These are phyloP conservation scores for Phialocephala subalpina DNA, from an alignment of 2,329 filamentous ascomycete genomes.

Conservation along the genomic window DNA sequence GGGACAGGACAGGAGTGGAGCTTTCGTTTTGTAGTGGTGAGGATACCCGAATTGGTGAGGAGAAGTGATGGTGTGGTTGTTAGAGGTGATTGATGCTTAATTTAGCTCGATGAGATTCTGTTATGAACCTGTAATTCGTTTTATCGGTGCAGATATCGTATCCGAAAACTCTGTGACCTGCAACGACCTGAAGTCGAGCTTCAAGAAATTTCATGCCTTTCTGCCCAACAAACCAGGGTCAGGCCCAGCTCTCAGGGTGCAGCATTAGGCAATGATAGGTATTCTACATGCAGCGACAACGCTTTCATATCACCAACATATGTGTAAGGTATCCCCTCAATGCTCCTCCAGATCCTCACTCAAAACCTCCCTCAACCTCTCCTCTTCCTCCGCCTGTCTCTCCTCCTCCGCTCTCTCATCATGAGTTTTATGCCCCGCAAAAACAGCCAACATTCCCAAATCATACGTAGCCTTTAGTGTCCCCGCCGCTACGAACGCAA, in stretches of 20 bases:
- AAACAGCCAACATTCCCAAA: conserved; percentile 61
- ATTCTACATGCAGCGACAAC: background rate
- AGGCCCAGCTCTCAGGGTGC: background rate
- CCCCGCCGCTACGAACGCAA: conserved; percentile 70
- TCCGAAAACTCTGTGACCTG: background rate
- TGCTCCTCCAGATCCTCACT: conserved; percentile 28
- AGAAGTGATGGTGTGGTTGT: background rate
- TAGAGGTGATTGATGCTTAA: background rate
- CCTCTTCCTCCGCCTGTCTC: conserved; percentile 31
- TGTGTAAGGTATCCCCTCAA: conserved; percentile 1
- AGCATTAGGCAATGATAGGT: background rate
- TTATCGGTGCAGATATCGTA: background rate
- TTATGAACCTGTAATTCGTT: background rate
- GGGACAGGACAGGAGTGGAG: no score
- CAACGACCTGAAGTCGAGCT: background rate
- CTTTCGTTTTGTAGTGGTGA: background rate
- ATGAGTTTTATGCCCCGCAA: conserved; percentile 45
- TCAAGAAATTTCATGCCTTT: background rate
- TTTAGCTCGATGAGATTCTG: background rate
- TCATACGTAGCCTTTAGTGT: conserved; percentile 68
- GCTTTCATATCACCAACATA: background rate
- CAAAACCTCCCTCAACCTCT: conserved; percentile 29
- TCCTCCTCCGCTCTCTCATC: conserved; percentile 39
- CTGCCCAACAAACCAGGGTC: background rate
- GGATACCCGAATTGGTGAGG: background rate